Conservation (phyloP, 1,284 basidiomycete genomes). For the Heterobasidion occidentale region DNA sequence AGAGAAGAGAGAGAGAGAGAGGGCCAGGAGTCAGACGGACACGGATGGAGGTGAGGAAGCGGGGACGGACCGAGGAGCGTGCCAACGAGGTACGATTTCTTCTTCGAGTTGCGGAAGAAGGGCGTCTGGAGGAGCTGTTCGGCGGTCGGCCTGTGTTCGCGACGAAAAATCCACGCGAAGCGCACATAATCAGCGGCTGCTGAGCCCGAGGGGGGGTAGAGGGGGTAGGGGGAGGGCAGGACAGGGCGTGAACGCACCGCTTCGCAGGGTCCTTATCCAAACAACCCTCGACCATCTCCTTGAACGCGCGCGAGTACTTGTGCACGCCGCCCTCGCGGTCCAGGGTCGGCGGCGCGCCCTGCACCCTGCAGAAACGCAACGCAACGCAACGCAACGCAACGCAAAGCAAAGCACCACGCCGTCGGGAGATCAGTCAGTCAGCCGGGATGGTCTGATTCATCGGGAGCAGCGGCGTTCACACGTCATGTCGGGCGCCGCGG, state of each 20-base stretch:
- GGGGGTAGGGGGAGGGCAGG: neutral
- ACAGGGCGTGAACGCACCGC: constrained; percentile 31
- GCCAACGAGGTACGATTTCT: constrained; percentile 65
- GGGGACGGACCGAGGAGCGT: constrained; percentile 55
- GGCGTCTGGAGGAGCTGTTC: constrained; percentile 70
- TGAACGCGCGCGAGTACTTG: constrained; percentile 77
- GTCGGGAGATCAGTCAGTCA: neutral
- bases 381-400: constrained; percentile 4
- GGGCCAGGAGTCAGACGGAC: neutral
- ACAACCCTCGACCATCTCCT: constrained; percentile 77
- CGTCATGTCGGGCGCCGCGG: no score
- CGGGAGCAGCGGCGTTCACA: no score
- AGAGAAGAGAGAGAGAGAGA: no score
- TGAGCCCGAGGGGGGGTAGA: neutral
- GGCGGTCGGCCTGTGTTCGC: constrained; percentile 54
- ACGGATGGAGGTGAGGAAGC: neutral
- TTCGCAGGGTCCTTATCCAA: constrained; percentile 75
- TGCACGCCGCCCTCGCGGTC: constrained; percentile 65
- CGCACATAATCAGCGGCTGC: no score
- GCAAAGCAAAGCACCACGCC: constrained; percentile 6
- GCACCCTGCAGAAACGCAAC: constrained; percentile 36
- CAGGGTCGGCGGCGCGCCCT: constrained; percentile 66
- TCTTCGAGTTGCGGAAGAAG: constrained; percentile 76
- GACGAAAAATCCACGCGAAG: neutral
- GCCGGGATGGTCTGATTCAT: no score